phyloP scores from a whole-genome alignment of 2,329 filamentous ascomycete species.

The Fusarium sublunatum region DNA sequence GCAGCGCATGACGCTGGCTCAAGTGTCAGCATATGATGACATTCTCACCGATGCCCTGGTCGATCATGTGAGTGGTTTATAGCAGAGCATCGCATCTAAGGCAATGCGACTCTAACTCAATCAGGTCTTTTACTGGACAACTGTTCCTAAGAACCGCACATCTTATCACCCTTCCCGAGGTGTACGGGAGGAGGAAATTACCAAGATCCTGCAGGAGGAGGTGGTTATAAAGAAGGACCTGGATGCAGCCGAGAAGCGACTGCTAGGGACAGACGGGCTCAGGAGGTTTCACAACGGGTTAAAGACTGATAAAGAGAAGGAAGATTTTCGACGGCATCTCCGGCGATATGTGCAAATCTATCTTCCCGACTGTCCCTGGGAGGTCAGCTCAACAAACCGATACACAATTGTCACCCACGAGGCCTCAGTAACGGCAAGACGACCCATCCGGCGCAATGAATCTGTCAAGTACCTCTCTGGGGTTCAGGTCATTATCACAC shows the following conservation, averaged over 20 bases:
- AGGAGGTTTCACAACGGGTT: slow-evolving; percentile 76
- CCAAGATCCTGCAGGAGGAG: slow-evolving; percentile 70
- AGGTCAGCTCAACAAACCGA: slow-evolving; percentile 90
- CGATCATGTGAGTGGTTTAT: slow-evolving; percentile 78
- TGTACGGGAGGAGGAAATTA: slow-evolving; percentile 72
- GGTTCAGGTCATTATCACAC: slow-evolving; percentile 91
- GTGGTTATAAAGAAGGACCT: slow-evolving; percentile 81
- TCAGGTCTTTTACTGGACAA: slow-evolving; percentile 92
- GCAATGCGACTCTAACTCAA: slow-evolving; percentile 37
- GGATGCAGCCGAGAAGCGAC: slow-evolving; percentile 74
- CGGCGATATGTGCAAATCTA: slow-evolving; percentile 94
- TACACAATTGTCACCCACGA: slow-evolving; percentile 94
- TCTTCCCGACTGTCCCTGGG: slow-evolving; percentile 91
- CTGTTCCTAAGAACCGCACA: slow-evolving; percentile 90
- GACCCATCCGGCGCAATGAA: slow-evolving; percentile 82
- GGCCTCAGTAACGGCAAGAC: slow-evolving; percentile 85
- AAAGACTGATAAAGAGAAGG: slow-evolving; percentile 80
- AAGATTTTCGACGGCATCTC: slow-evolving; percentile 87
- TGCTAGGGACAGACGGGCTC: slow-evolving; percentile 79
- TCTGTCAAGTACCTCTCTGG: slow-evolving; percentile 91
- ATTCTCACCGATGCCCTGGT: slow-evolving; percentile 94
- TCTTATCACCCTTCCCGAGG: slow-evolving; percentile 88
- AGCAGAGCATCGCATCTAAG: slow-evolving; percentile 4
- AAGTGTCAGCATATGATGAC: slow-evolving; percentile 94
- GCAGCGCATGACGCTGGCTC: slow-evolving; percentile 83